Evolutionary conservation across 2,329 filamentous ascomycete species (phyloP).

Genomic region (Sclerotinia borealis): DNA sequence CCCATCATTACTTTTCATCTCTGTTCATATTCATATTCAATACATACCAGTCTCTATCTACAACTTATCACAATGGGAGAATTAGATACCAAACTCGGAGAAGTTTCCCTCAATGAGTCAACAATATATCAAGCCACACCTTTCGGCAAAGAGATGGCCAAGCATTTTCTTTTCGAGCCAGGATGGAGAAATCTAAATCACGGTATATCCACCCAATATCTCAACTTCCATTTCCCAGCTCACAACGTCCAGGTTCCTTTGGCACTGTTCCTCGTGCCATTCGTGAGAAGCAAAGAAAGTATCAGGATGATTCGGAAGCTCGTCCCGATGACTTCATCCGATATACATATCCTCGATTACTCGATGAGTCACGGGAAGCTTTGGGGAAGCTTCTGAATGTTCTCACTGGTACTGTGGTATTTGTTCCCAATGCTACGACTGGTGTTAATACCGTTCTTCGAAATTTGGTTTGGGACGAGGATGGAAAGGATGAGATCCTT

Average conservation of each 20-base stretch:
- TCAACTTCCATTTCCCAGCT: neutral
- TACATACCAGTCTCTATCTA: neutral
- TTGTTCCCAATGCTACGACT: conserved; percentile 75
- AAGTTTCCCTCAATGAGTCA: conserved; percentile 18
- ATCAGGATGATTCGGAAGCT: conserved; percentile 61
- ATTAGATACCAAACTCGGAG: conserved; percentile 16
- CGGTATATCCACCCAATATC: conserved; percentile 23
- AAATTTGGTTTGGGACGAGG: conserved; percentile 60
- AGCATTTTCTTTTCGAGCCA: conserved; percentile 32
- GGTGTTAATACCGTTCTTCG: conserved; percentile 75
- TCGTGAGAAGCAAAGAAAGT: conserved; percentile 51
- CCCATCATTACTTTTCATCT: neutral
- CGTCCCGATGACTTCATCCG: conserved; percentile 72
- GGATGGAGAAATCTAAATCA: conserved; percentile 34
- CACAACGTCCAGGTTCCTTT: conserved; percentile 55
- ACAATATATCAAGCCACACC: conserved; percentile 23
- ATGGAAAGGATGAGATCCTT: conserved; percentile 62
- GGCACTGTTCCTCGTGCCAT: conserved; percentile 66
- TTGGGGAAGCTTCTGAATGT: conserved; percentile 62
- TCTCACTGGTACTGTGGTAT: conserved; percentile 60
- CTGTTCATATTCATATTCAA: neutral
- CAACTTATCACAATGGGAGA: conserved; percentile 1
- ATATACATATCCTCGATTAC: conserved; percentile 54
- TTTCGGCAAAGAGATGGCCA: conserved; percentile 33
- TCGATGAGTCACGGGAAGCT: conserved; percentile 59